Evolutionary conservation across 176 grass and related monocot species (phyloP).

Genomic region (Carex littledalei): DNA sequence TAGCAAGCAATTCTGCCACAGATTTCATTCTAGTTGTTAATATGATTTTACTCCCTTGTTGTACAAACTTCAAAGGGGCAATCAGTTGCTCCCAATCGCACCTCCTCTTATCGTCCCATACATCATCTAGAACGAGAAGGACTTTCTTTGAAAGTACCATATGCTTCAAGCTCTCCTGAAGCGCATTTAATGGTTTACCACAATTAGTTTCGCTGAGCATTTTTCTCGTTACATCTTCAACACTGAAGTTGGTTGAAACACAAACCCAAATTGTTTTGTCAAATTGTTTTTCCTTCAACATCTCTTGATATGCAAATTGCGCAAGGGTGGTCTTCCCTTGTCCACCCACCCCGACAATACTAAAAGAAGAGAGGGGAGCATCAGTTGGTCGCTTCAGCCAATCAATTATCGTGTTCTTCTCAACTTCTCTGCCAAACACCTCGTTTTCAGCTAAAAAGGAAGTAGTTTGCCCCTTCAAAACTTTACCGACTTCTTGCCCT

Average conservation of each 20-base stretch:
- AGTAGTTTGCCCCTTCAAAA: not conserved
- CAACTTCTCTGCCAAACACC: constrained; percentile 4
- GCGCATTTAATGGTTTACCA: no score
- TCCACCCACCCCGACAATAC: constrained; percentile 16
- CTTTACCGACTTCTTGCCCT: no score
- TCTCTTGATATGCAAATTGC: not conserved
- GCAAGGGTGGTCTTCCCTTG: constrained; percentile 26
- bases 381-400: not conserved
- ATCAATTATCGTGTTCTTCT: not conserved
- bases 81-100: no score
- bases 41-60: no score
- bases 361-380: not conserved
- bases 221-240: not conserved
- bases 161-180: no score
- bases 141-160: no score
- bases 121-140: no score
- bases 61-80: no score
- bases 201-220: not conserved
- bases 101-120: no score
- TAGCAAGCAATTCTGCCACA: no score
- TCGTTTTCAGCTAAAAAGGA: not conserved
- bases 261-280: not conserved
- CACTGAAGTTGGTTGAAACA: not conserved
- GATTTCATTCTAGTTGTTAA: no score
- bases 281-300: not conserved